Evolutionary conservation across 345 rosid genomes (phyloP).

Genomic region (Clarkia xantiana): DNA sequence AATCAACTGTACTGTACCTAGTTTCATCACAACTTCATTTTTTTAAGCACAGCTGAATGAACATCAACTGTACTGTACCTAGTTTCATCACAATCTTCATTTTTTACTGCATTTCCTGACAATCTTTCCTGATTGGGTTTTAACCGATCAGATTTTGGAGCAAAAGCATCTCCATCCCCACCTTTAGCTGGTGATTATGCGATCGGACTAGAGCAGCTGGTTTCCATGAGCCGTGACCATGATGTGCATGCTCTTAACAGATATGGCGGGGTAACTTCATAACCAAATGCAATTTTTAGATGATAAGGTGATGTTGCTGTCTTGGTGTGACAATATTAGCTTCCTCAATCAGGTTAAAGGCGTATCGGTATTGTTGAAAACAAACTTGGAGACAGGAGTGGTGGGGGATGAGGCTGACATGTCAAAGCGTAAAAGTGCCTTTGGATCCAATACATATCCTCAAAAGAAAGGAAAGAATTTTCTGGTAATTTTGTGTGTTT

Average conservation of each 20-base stretch:
- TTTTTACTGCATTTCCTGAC: no score
- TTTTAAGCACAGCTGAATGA: no score
- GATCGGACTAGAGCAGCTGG: slow-evolving; percentile 65
- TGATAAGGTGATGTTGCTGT: no score
- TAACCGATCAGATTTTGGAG: slow-evolving; percentile 18
- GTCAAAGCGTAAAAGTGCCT: slow-evolving; percentile 45
- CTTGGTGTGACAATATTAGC: no score
- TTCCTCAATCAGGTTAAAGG: slow-evolving; percentile 53
- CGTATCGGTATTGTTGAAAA: slow-evolving; percentile 45
- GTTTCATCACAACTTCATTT: no score
- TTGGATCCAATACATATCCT: slow-evolving; percentile 93
- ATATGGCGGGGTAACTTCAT: slow-evolving; percentile 38
- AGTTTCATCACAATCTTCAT: no score
- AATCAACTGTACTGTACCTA: no score
- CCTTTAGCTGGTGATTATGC: slow-evolving; percentile 36
- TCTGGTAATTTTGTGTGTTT: slow-evolving; percentile 36
- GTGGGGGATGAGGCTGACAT: slow-evolving; percentile 52
- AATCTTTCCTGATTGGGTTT: no score
- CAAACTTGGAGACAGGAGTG: slow-evolving; percentile 53
- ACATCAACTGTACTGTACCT: no score
- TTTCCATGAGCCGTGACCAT: slow-evolving; percentile 64
- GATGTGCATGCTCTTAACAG: slow-evolving; percentile 45
- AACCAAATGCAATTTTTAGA: no score
- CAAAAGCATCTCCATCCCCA: slow-evolving; percentile 24
- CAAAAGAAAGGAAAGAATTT: slow-evolving; percentile 72